Base-by-base conservation (phyloP, 192 early-diverging fungal species). In the Jimgerdemannia flammicorona region DNA sequence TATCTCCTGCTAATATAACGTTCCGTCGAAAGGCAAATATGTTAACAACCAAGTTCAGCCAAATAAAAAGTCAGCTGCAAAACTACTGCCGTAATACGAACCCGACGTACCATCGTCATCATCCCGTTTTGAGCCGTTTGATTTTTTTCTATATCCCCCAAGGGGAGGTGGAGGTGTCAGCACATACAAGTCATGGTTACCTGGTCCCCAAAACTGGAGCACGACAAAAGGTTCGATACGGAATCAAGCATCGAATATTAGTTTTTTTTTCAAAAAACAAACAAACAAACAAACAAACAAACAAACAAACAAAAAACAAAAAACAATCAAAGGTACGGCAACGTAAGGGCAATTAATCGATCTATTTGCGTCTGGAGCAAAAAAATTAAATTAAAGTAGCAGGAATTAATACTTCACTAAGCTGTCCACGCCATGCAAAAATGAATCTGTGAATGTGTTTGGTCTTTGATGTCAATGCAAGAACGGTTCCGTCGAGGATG, bases 121-220 rank as follows among this genome's bases (percentile, higher is more conserved):
- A 18, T 67, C 4, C 29, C 41, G 7, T 67, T 67, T 3, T 63
- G 44, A 4, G 14, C 66, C 41, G 11, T 66, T 72, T 54, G 42
- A 66, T 66, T 71, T 18, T 40, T 40, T 59, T 2, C 49, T 14
- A 14, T 59, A 59, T 10, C 8, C 14, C 14, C 8, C 49, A 14
- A 2, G 8, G 49, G 49, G 14, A 59, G 49, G 49, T 29, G 29
- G 29, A 0, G 49, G 49, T 14, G 49, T 59, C 49, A 59, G 14
- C 6, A 59, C 49, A 59, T 59, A 90, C 4, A 95, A 77, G 71
- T 92, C 90, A 80, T 84, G 84, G 64, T 83, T 86, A 49, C 90
- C 91, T 3, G 87, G 74, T 14, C 88, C 90, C 94, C 94, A 95
- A 72, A 91, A 94, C 91, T 93, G 74, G 8, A 29, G n/a, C n/a